These are phyloP conservation scores for Pterocarpus macrocarpus DNA, from an alignment of 306 rosid species.

Conservation along the genomic window DNA sequence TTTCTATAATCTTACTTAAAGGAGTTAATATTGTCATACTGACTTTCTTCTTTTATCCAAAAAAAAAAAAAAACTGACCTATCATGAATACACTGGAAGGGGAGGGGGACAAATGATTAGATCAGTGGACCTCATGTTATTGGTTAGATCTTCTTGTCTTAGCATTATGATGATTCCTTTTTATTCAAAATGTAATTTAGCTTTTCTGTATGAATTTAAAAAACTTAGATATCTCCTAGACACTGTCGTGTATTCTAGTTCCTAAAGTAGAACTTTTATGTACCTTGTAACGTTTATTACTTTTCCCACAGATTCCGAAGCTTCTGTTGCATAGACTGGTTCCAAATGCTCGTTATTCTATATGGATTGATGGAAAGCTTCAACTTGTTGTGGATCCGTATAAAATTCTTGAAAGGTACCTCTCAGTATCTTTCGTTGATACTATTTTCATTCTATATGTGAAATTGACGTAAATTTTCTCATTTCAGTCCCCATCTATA, in stretches of 20 bases:
- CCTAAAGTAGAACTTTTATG: conserved; percentile 17
- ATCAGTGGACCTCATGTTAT: conserved; percentile 33
- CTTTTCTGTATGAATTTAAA: conserved; percentile 19
- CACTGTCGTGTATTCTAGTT: conserved; percentile 37
- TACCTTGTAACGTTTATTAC: conserved; percentile 40
- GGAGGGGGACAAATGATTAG: conserved; percentile 28
- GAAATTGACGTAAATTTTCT: conserved; percentile 26
- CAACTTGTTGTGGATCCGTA: conserved; percentile 94
- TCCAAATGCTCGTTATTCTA: conserved; percentile 91
- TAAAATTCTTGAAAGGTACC: conserved; percentile 88
- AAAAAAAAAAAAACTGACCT: too few species aligned
- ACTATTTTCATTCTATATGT: conserved; percentile 36
- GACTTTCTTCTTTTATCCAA: not conserved
- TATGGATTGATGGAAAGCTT: conserved; percentile 96
- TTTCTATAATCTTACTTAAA: conserved; percentile 9
- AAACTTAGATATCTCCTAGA: not conserved
- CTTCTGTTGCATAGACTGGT: conserved; percentile 87
- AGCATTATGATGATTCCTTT: conserved; percentile 26
- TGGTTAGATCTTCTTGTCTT: conserved; percentile 19
- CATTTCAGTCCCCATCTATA: not conserved
- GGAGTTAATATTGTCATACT: conserved; percentile 24
- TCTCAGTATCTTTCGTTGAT: conserved; percentile 27
- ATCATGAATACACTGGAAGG: not conserved
- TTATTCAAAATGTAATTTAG: conserved; percentile 23
- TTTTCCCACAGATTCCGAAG: conserved; percentile 84